A percentile compares a stretch with the other conserved stretches of the same genome.
phyloP scores from a whole-genome alignment of 768 basidiomycete species.

The Phanerodontia chrysosporium region DNA sequence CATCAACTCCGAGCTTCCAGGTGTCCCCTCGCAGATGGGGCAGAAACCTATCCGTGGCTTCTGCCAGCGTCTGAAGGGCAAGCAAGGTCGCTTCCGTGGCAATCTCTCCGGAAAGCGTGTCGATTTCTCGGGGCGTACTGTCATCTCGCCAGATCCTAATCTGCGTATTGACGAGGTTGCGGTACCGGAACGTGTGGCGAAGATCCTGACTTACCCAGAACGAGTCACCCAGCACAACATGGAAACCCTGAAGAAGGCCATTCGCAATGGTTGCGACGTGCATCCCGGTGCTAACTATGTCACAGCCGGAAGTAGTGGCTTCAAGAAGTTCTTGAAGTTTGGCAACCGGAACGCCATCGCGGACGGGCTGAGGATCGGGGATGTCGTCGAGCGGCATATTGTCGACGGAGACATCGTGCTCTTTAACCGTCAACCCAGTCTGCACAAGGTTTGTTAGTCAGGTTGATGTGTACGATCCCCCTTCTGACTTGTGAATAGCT shows the following conservation, averaged over 20 bases:
- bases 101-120: slow-evolving; percentile 99
- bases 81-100: slow-evolving; percentile 97
- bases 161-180: slow-evolving; percentile 98
- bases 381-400: slow-evolving; percentile 92
- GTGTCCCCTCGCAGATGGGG: slow-evolving; percentile 80
- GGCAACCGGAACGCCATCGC: slow-evolving; percentile 80
- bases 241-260: slow-evolving; percentile 63
- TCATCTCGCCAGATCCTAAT: slow-evolving; percentile 99
- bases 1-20: slow-evolving; percentile 95
- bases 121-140: slow-evolving; percentile 96
- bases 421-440: slow-evolving; percentile 97
- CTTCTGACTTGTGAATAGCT: slow-evolving; percentile 42
- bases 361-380: slow-evolving; percentile 78
- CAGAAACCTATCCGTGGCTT: slow-evolving; percentile 97
- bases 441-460: slow-evolving; percentile 70
- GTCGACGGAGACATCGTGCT: slow-evolving; percentile 93
- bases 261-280: slow-evolving; percentile 83
- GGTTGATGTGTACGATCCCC: neutral
- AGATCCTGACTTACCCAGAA: slow-evolving; percentile 94
- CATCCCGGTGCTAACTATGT: slow-evolving; percentile 98
- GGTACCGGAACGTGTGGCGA: slow-evolving; percentile 91
- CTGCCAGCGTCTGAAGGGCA: slow-evolving; percentile 96
- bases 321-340: slow-evolving; percentile 89
- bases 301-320: slow-evolving; percentile 66
- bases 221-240: slow-evolving; percentile 92